A percentile compares a stretch with the other conserved stretches of the same genome.
Conservation (phyloP, 768 basidiomycete genomes). For the Lactarius sp. region DNA sequence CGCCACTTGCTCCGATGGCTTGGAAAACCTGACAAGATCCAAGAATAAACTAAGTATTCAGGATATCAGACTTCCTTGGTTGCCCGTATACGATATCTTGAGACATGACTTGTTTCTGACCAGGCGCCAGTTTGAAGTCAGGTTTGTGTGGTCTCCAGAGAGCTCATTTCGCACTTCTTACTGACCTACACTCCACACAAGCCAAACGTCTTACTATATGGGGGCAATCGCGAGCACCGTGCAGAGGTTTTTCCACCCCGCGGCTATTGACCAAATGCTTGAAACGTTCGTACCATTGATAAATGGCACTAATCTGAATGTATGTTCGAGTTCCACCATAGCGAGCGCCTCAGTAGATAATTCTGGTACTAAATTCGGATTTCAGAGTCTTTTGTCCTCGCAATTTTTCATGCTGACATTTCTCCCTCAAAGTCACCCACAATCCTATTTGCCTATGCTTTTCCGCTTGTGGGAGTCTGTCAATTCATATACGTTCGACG, state of each 20-base stretch:
- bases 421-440: slow-evolving; percentile 79
- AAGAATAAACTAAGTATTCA: slow-evolving; percentile 72
- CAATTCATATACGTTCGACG: slow-evolving; percentile 87
- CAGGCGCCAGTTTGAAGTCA: slow-evolving; percentile 73
- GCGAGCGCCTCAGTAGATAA: not conserved
- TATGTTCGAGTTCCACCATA: slow-evolving; percentile 35
- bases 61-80: slow-evolving; percentile 80
- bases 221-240: slow-evolving; percentile 62
- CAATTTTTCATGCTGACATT: slow-evolving; percentile 86
- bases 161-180: not conserved
- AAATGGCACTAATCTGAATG: slow-evolving; percentile 69
- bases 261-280: slow-evolving; percentile 83
- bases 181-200: slow-evolving; percentile 29
- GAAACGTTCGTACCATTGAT: slow-evolving; percentile 76
- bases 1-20: slow-evolving; percentile 59
- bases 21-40: slow-evolving; percentile 55
- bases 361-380: slow-evolving; percentile 10
- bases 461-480: slow-evolving; percentile 86
- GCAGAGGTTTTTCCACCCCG: slow-evolving; percentile 85
- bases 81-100: slow-evolving; percentile 67
- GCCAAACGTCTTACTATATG: slow-evolving; percentile 75
- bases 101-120: slow-evolving; percentile 72
- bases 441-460: slow-evolving; percentile 76
- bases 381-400: slow-evolving; percentile 66
- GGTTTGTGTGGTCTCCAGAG: slow-evolving; percentile 39